A percentile compares a stretch with the other conserved stretches of the same genome.
These are phyloP conservation scores for Ajuga chamaepitys DNA, from an alignment of 257 asterid species.

Conservation along the genomic window DNA sequence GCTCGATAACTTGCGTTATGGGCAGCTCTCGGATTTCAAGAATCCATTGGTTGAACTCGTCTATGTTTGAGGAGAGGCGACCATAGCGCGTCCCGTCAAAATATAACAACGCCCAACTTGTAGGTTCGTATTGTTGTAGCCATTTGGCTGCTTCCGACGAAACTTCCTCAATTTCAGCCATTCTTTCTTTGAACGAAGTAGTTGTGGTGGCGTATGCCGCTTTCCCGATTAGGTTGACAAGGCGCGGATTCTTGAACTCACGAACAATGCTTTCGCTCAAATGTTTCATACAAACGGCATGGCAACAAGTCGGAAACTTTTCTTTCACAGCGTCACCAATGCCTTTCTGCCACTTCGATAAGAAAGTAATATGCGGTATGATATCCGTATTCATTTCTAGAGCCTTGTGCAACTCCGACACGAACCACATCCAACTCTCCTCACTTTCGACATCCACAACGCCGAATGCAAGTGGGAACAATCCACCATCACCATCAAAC, in stretches of 20 bases:
- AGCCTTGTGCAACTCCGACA: constrained; percentile 54
- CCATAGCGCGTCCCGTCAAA: constrained; percentile 56
- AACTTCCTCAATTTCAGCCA: constrained; percentile 55
- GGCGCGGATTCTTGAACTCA: constrained; percentile 65
- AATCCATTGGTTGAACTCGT: constrained; percentile 55
- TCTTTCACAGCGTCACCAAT: constrained; percentile 54
- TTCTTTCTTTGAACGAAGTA: constrained; percentile 42
- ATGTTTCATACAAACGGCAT: constrained; percentile 58
- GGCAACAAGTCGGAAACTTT: constrained; percentile 36
- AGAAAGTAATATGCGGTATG: constrained; percentile 43
- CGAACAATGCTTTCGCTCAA: constrained; percentile 58
- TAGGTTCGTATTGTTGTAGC: constrained; percentile 56
- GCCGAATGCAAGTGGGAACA: constrained; percentile 66
- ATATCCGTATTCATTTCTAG: constrained; percentile 44
- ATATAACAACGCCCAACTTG: constrained; percentile 49
- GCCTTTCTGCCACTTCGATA: constrained; percentile 50
- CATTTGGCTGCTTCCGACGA: constrained; percentile 52
- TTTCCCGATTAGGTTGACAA: constrained; percentile 63
- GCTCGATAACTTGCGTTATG: constrained; percentile 58
- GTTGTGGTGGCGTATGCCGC: constrained; percentile 52
- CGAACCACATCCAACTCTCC: constrained; percentile 78
- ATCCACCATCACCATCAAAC: constrained; percentile 68
- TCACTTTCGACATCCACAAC: constrained; percentile 62
- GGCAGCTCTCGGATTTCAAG: constrained; percentile 70
- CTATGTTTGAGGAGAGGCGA: constrained; percentile 52